Base-by-base conservation (phyloP, 2,329 filamentous ascomycete genomes). In the Xylariomycetidae sp. region DNA sequence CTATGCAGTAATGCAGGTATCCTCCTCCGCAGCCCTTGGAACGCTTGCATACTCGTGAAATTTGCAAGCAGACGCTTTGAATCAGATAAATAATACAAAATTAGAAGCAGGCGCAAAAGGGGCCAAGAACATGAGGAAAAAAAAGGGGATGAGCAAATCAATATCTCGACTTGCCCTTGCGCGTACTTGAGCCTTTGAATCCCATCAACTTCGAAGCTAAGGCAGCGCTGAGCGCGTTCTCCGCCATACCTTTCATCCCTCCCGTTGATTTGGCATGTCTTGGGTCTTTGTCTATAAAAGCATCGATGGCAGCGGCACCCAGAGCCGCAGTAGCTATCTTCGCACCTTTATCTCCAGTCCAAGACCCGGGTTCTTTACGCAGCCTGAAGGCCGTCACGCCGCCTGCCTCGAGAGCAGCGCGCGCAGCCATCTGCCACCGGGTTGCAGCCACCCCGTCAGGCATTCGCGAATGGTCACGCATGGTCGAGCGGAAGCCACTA, bases 241-340 rank as follows among this genome's bases (percentile, higher is more conserved):
- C 51, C 3, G 54, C 54, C 36, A 56, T 50, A 3, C 54, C 52
- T 23, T 52, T 54, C n/a, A 58, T 30, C 3, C 50, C 50, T 3
- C 45, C 45, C 7, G 28, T 40, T 10, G 48, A 35, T 13, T 38
- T 46, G 11, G 38, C 16, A 3, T 43, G 48, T 14, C 49, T 36
- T 1, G 55, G 54, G 29, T 58, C 54, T 15, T 55, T 48, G 26
- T 57, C 54, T 22, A 67, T 59, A 19, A 72, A 62, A 0, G 67
- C 65, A 37, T 72, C 68, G 25, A 70, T 61, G 13, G 71, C 50
- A 1, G 68, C 69, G 1, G 69, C 69, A 13, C 67, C 67, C 2
- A 73, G 38, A 3, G 69, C 69, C 2, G 68, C 67, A 2, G 67
- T 67, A 2, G 66, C 69, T 3, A 72, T 54, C 33, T 67, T 67